phyloP scores from a whole-genome alignment of 2,329 filamentous ascomycete species.

The Biscogniauxia marginata region DNA sequence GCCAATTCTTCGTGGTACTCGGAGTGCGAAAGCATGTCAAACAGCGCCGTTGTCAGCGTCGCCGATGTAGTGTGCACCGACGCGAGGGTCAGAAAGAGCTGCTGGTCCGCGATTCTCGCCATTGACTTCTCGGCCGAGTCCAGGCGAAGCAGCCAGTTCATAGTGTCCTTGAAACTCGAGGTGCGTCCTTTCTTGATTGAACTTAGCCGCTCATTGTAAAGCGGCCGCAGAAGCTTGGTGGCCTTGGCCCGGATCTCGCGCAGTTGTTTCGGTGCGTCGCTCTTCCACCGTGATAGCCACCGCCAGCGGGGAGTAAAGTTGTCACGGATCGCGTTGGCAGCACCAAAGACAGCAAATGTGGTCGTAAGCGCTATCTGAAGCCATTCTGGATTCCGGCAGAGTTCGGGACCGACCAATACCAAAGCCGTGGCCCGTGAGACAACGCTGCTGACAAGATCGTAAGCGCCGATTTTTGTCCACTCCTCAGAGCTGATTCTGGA shows the following conservation, averaged over 20 bases:
- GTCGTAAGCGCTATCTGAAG: neutral
- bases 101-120: neutral
- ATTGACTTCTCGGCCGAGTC: neutral
- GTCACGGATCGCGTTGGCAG: neutral
- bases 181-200: neutral
- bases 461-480: too few relatives aligned
- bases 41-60: neutral
- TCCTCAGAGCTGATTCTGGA: too few relatives aligned
- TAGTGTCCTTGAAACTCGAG: neutral
- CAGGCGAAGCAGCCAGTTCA: neutral
- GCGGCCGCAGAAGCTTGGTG: neutral
- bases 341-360: neutral
- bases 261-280: neutral
- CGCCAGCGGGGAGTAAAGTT: neutral
- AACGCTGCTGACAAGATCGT: neutral
- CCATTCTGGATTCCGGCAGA: neutral
- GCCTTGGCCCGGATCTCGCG: neutral
- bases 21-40: neutral
- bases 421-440: neutral
- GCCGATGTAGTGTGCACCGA: neutral
- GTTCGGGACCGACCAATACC: neutral
- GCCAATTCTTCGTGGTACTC: neutral
- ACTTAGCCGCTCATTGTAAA: neutral
- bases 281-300: neutral
- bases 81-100: neutral